These are phyloP conservation scores for Xylariaceae sp. DNA, from an alignment of 2,329 filamentous ascomycete species.

Conservation along the genomic window DNA sequence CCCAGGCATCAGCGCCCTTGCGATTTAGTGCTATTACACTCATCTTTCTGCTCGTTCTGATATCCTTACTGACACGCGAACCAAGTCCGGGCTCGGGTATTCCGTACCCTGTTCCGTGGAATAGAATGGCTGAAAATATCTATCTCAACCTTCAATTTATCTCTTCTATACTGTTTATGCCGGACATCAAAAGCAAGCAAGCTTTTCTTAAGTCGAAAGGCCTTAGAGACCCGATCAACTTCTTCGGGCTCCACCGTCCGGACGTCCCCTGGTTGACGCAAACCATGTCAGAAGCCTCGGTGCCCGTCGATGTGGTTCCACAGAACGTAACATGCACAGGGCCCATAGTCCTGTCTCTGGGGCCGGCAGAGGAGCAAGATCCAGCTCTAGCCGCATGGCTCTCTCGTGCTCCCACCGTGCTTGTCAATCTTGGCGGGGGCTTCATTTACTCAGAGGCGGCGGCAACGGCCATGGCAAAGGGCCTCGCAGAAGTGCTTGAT, in stretches of 20 bases:
- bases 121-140: slow-evolving; percentile 22
- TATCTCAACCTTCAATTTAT: slow-evolving; percentile 18
- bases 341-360: slow-evolving; percentile 20
- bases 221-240: slow-evolving; percentile 10
- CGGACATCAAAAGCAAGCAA: slow-evolving; percentile 1
- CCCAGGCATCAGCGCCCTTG: too few species aligned
- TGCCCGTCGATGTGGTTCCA: slow-evolving; percentile 20
- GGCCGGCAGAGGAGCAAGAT: slow-evolving; percentile 13
- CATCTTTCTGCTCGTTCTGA: too few species aligned
- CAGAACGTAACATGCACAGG: slow-evolving; percentile 23
- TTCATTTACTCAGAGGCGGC: slow-evolving; percentile 14
- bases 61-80: too few species aligned
- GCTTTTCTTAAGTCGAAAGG: slow-evolving; percentile 19
- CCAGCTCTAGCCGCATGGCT: slow-evolving; percentile 19
- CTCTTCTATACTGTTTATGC: slow-evolving; percentile 15
- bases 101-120: slow-evolving; percentile 25
- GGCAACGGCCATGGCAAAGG: slow-evolving; percentile 20
- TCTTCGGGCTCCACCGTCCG: slow-evolving; percentile 6
- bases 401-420: slow-evolving; percentile 18
- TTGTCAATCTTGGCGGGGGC: slow-evolving; percentile 22
- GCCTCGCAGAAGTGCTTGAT: slow-evolving; percentile 11
- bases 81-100: slow-evolving; percentile 25
- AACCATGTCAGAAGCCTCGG: slow-evolving; percentile 17
- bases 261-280: slow-evolving; percentile 23
- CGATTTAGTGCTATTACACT: too few species aligned